Evolutionary conservation across 805 yeast species (phyloP).

Genomic region (Saccharomycopsis oosterbeekiorum): DNA sequence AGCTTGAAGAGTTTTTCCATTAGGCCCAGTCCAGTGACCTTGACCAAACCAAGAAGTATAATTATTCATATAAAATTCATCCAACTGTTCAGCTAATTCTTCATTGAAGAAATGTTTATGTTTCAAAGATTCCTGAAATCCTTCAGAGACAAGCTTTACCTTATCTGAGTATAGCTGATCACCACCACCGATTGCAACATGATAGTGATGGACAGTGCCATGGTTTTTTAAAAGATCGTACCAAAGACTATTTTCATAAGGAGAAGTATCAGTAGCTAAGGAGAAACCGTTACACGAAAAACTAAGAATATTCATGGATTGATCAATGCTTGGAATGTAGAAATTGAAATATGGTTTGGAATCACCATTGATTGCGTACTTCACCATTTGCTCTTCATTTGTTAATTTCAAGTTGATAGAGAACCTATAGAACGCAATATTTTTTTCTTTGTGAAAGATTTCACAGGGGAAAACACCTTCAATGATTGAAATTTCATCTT

Average conservation of each 20-base stretch:
- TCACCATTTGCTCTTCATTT: constrained; percentile 48
- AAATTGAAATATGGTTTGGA: constrained; percentile 45
- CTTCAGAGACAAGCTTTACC: constrained; percentile 47
- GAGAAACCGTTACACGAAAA: constrained; percentile 92
- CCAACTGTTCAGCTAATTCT: constrained; percentile 45
- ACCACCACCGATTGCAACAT: constrained; percentile 96
- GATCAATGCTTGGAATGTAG: constrained; percentile 51
- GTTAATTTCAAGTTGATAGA: constrained; percentile 40
- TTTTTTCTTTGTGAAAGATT: constrained; percentile 34
- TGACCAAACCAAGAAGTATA: constrained; percentile 85
- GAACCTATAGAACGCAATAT: constrained; percentile 58
- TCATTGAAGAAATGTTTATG: constrained; percentile 38
- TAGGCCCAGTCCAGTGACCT: constrained; percentile 72
- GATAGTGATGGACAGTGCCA: constrained; percentile 48
- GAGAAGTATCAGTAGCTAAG: constrained; percentile 51
- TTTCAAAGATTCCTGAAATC: constrained; percentile 37
- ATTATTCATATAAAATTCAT: constrained; percentile 57
- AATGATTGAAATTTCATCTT: constrained; percentile 17
- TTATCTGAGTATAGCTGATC: constrained; percentile 90
- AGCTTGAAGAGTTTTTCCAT: constrained; percentile 56
- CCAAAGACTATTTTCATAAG: constrained; percentile 77
- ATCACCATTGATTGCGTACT: constrained; percentile 47
- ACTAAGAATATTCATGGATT: constrained; percentile 74
- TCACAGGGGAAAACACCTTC: constrained; percentile 40
- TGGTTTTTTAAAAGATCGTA: constrained; percentile 70